Conservation (phyloP, 116 monocot genomes). For the Iris pallida region DNA sequence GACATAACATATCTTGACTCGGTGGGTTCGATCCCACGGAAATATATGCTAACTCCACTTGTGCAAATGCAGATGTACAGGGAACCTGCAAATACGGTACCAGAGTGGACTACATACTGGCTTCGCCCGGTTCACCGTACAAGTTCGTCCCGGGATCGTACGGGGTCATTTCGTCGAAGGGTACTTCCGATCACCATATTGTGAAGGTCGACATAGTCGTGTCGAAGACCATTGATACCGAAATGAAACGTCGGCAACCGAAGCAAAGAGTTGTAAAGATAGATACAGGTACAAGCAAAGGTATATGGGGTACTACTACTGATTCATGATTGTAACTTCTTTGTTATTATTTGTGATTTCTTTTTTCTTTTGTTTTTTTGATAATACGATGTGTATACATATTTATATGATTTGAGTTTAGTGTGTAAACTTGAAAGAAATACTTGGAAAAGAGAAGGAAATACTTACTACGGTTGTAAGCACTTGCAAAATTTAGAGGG, state of each 20-base stretch:
- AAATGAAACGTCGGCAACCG: conserved; percentile 1
- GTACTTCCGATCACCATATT: conserved; percentile 95
- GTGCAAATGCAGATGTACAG: conserved; percentile 61
- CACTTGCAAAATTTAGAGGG: no score
- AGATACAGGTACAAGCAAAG: conserved; percentile 29
- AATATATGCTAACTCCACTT: no score
- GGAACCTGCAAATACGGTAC: conserved; percentile 98
- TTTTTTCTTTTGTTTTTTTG: no score
- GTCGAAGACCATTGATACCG: conserved; percentile 2
- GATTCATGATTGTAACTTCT: conserved; percentile 7
- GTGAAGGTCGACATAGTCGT: conserved; percentile 71
- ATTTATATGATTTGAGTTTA: no score
- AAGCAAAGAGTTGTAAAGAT: conserved; percentile 57
- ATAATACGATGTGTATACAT: no score
- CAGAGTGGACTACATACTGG: conserved; percentile 74
- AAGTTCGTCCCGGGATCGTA: conserved; percentile 83
- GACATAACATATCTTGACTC: no score
- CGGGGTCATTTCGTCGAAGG: conserved; percentile 75
- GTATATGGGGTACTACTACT: conserved; percentile 38
- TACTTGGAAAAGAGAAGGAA: no score
- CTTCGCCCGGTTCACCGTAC: conserved; percentile 67
- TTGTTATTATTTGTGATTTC: no score
- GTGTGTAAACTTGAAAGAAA: no score
- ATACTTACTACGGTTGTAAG: no score
- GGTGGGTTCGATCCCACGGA: no score